Percentiles rank a stretch among this genome's conserved stretches.
Conservation (phyloP, 176 grass and related monocot genomes). For the Areca catechu region DNA sequence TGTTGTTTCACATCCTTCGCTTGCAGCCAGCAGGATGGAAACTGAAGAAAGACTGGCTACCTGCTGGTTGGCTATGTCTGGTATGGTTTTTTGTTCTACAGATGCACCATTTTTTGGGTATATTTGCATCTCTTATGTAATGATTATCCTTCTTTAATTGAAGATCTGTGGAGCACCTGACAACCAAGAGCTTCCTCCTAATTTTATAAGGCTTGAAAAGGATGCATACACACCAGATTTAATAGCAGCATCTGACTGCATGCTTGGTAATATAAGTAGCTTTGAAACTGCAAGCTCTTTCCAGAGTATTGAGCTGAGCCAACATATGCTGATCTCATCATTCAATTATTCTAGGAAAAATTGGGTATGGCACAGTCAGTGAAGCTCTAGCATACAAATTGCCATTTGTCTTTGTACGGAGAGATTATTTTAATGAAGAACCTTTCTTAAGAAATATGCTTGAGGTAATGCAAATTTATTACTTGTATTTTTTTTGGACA, state of each 20-base stretch:
- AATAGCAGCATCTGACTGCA: constrained; percentile 94
- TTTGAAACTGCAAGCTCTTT: not conserved
- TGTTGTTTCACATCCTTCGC: not conserved
- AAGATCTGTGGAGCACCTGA: constrained; percentile 95
- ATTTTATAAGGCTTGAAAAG: constrained; percentile 89
- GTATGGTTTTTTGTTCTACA: constrained; percentile 19
- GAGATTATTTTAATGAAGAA: constrained; percentile 99
- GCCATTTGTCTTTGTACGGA: constrained; percentile 89
- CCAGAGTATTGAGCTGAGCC: too few species aligned
- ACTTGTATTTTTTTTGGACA: too few species aligned
- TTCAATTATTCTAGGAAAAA: constrained; percentile 50
- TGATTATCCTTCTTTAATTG: constrained; percentile 9
- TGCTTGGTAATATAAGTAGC: constrained; percentile 67
- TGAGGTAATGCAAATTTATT: constrained; percentile 35
- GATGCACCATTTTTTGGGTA: too few species aligned
- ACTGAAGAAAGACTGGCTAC: constrained; percentile 82
- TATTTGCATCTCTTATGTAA: constrained; percentile 1
- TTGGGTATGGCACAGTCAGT: constrained; percentile 92
- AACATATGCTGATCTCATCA: not conserved
- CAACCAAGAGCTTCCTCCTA: constrained; percentile 77
- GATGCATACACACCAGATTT: constrained; percentile 95
- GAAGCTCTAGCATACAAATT: constrained; percentile 95
- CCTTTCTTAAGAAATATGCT: constrained; percentile 97
- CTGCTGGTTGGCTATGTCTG: constrained; percentile 88
- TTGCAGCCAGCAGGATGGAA: constrained; percentile 85